A percentile compares a stretch with the other conserved stretches of the same genome.
These are phyloP conservation scores for Aspergillus sp. DNA, from an alignment of 2,329 filamentous ascomycete species.

Conservation along the genomic window DNA sequence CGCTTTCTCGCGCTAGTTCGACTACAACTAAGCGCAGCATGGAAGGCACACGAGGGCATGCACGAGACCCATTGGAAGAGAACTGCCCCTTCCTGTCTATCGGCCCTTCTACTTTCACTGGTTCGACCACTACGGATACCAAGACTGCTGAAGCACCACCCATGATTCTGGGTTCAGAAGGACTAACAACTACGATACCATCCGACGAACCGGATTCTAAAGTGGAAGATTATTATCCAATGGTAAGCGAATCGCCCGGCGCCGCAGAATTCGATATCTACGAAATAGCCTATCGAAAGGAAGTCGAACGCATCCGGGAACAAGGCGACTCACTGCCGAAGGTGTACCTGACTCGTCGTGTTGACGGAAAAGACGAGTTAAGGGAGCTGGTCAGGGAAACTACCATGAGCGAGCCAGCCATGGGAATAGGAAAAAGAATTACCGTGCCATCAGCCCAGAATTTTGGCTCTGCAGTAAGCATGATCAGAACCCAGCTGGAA, in stretches of 20 bases:
- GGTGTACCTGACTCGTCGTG: constrained; percentile 57
- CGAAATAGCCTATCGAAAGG: constrained; percentile 79
- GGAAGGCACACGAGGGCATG: constrained; percentile 58
- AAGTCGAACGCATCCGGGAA: constrained; percentile 70
- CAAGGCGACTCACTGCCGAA: constrained; percentile 47
- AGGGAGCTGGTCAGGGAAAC: constrained; percentile 33
- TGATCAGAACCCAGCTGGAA: constrained; percentile 19
- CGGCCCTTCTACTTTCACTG: constrained; percentile 56
- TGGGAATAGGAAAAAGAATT: constrained; percentile 14
- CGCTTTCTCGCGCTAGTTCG: constrained; percentile 30
- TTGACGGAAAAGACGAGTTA: constrained; percentile 45
- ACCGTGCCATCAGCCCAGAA: constrained; percentile 9
- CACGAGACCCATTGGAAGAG: constrained; percentile 64
- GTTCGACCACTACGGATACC: constrained; percentile 20
- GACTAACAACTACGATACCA: constrained; percentile 32
- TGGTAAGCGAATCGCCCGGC: constrained; percentile 81
- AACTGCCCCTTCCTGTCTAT: constrained; percentile 74
- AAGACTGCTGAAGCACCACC: constrained; percentile 10
- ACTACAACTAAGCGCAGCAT: constrained; percentile 38
- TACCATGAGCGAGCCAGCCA: constrained; percentile 8
- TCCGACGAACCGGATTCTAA: constrained; percentile 26
- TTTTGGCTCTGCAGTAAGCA: constrained; percentile 15
- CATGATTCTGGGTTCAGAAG: constrained; percentile 25
- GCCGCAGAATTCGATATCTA: constrained; percentile 86
- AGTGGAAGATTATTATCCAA: constrained; percentile 24